Percentiles rank a stretch among this genome's conserved stretches.
These are phyloP conservation scores for Colletotrichum sp. DNA, from an alignment of 2,329 filamentous ascomycete genomes.

Conservation along the genomic window DNA sequence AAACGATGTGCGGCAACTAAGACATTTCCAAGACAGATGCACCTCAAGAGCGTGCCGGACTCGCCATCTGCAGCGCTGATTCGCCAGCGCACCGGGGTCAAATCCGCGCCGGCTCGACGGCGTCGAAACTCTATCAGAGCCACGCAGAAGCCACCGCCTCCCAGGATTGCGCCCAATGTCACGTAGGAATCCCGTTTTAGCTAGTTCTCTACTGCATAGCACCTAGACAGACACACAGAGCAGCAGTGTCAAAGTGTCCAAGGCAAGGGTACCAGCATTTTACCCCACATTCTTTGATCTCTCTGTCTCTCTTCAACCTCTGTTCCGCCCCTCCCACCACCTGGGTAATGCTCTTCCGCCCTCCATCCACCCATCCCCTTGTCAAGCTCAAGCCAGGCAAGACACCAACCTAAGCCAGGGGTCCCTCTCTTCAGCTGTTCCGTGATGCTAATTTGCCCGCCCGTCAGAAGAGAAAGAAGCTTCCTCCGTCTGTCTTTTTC, in stretches of 20 bases:
- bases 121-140: conserved; percentile 3
- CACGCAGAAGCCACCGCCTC: neutral
- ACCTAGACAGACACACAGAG: neutral
- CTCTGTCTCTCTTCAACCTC: neutral
- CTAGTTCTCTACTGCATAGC: neutral
- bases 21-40: neutral
- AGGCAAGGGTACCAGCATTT: neutral
- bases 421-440: neutral
- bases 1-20: neutral
- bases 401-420: neutral
- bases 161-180: neutral
- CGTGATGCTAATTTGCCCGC: neutral
- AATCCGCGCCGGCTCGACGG: neutral
- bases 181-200: neutral
- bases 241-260: neutral
- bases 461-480: neutral
- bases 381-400: neutral
- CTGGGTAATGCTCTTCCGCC: neutral
- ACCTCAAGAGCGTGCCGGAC: neutral
- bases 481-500: neutral
- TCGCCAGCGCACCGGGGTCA: neutral
- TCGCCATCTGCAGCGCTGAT: neutral
- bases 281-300: neutral
- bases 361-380: neutral
- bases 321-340: neutral